Evolutionary conservation across 257 asterid species (phyloP).

Genomic region (Verbascum thapsus): DNA sequence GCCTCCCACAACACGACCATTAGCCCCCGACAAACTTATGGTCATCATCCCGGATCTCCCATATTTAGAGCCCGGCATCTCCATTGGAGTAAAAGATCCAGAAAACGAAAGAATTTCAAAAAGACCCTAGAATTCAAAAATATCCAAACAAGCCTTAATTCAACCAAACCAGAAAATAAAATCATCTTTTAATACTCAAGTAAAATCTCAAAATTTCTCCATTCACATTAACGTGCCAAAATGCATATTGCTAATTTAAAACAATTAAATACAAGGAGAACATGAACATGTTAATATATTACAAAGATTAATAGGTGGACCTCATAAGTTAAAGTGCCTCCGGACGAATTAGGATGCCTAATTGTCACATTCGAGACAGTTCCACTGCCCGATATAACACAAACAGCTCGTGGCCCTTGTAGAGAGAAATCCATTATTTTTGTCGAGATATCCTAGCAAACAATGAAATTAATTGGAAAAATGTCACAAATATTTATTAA

Average conservation of each 20-base stretch:
- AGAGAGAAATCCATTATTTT: conserved; percentile 70
- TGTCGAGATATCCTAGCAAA: conserved; percentile 62
- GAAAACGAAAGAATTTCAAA: conserved; percentile 67
- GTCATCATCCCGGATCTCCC: conserved; percentile 74
- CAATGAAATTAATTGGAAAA: conserved; percentile 21
- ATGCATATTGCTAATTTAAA: too few relatives aligned
- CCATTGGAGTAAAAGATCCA: conserved; percentile 80
- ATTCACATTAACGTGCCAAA: too few relatives aligned
- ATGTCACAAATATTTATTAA: neutral
- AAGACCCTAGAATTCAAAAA: conserved; percentile 51
- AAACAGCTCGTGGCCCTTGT: conserved; percentile 84
- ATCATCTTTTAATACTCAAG: too few relatives aligned
- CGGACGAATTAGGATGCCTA: conserved; percentile 74
- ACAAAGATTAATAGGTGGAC: conserved; percentile 35
- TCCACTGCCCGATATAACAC: conserved; percentile 80
- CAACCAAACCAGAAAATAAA: too few relatives aligned
- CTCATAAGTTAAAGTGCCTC: conserved; percentile 83
- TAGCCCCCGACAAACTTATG: conserved; percentile 74
- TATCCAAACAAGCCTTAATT: neutral
- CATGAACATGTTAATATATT: too few relatives aligned
- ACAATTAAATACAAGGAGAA: too few relatives aligned
- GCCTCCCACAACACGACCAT: conserved; percentile 90
- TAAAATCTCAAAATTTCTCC: too few relatives aligned
- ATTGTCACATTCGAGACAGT: conserved; percentile 73
- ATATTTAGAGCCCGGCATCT: conserved; percentile 49